Evolutionary conservation across 2,329 filamentous ascomycete species (phyloP), one percentile per base, ranked within the genome.

Genomic region (Pyricularia grisea): DNA sequence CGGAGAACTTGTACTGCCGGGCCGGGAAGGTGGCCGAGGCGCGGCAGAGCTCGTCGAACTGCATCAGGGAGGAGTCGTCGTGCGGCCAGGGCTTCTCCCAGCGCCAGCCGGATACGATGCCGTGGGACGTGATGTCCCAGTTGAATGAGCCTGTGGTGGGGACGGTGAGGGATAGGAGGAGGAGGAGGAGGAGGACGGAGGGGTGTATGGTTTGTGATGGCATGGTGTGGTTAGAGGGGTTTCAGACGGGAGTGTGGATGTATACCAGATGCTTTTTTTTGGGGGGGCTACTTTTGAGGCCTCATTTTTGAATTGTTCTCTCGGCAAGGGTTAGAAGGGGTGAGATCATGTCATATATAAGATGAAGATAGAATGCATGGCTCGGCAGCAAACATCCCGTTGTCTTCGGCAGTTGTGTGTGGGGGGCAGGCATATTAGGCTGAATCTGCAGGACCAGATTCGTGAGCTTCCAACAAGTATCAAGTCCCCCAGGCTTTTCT

Each of bases 21-120:
- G 75, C 77, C 31, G 72, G 70, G 69, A 78, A 77, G 28, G 71
- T 74, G n/a, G 68, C 70, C 42, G 70, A 68, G 55, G 72, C 71
- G 17, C 73, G 72, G 73, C 77, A 78, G 65, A 72, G 71, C 10
- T 75, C 73, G 60, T 73, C 70, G 70, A 76, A 78, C 61, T 75
- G 74, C 42, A 74, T 72, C 25, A 74, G 72, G 58, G 72, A 64
- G 42, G 74, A 73, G 66, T 75, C 72, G 68, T 76, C 73, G 67
- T 74, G 74, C 33, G 75, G 74, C 69, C 78, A 78, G 2, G 76
- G 75, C 42, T 74, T 72, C 12, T 72, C 71, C 75, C 77, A 77
- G 58, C 72, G 69, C 73, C 76, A 78, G 65, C 69, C 70, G 1
- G 75, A 71, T 2, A 76, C 75, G 3, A 76, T 73, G 23, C 74